phyloP scores from a whole-genome alignment of 768 basidiomycete species.

The Suillus subalutaceus region DNA sequence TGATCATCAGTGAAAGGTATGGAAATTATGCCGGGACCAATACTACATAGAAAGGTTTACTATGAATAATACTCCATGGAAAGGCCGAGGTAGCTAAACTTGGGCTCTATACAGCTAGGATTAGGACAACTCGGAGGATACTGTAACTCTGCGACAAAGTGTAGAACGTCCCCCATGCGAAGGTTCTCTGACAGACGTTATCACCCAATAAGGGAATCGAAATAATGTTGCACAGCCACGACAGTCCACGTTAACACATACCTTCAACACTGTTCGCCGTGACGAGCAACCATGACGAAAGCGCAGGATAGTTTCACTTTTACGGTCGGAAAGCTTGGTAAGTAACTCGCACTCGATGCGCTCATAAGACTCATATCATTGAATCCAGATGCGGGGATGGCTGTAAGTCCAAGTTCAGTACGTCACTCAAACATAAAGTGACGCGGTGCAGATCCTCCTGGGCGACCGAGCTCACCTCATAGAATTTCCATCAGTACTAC shows the following conservation, averaged over 20 bases:
- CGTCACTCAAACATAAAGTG: constrained; percentile 7
- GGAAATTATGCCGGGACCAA: too few species aligned
- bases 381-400: constrained; percentile 90
- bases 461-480: constrained; percentile 95
- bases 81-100: too few species aligned
- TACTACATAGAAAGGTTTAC: too few species aligned
- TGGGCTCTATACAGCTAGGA: too few species aligned
- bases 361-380: constrained; percentile 14
- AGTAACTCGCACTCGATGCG: constrained; percentile 27
- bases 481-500: constrained; percentile 94
- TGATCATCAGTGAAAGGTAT: too few species aligned
- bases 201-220: neutral
- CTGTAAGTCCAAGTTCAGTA: constrained; percentile 50
- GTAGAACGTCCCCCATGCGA: too few species aligned
- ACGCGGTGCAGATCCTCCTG: constrained; percentile 69
- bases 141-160: too few species aligned
- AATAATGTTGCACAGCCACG: neutral
- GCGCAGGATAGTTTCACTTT: constrained; percentile 79
- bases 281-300: constrained; percentile 32
- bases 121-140: too few species aligned
- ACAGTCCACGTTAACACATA: constrained; percentile 1
- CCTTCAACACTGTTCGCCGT: neutral
- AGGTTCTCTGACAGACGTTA: neutral
- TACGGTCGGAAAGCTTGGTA: constrained; percentile 94
- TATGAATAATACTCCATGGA: too few species aligned